These are phyloP conservation scores for Aurifilum marmelostoma DNA, from an alignment of 2,329 filamentous ascomycete genomes.

Conservation along the genomic window DNA sequence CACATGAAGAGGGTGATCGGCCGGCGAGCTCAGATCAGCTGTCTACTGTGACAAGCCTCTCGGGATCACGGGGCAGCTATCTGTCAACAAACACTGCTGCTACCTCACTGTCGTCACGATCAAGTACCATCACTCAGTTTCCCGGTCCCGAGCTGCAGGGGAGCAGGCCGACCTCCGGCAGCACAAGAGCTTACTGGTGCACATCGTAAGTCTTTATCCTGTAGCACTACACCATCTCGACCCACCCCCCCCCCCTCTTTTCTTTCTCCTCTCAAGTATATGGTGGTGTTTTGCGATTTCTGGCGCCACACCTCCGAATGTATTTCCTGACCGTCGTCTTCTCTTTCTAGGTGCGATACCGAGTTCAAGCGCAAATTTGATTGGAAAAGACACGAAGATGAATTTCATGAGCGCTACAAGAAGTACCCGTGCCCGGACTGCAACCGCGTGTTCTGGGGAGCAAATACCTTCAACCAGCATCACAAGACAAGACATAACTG, in stretches of 20 bases:
- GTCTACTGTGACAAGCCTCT: conserved; percentile 38
- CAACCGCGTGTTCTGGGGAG: conserved; percentile 69
- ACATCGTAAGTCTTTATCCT: conserved; percentile 46
- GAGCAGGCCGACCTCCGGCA: conserved; percentile 38
- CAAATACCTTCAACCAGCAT: conserved; percentile 71
- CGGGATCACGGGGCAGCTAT: conserved; percentile 51
- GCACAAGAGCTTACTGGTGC: conserved; percentile 57
- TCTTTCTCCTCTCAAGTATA: conserved; percentile 28
- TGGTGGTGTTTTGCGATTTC: not conserved
- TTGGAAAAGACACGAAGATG: conserved; percentile 71
- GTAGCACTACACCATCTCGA: not conserved
- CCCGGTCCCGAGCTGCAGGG: conserved; percentile 43
- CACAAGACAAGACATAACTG: conserved; percentile 66
- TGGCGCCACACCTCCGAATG: not conserved
- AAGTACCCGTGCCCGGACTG: conserved; percentile 71
- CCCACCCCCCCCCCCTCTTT: not conserved
- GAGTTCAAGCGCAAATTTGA: conserved; percentile 70
- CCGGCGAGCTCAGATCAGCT: conserved; percentile 26
- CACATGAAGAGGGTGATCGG: conserved; percentile 24
- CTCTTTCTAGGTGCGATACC: conserved; percentile 57
- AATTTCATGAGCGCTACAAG: conserved; percentile 70
- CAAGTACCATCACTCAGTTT: conserved; percentile 39
- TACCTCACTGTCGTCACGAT: conserved; percentile 38
- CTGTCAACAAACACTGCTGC: conserved; percentile 44
- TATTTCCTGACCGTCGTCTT: conserved; percentile 40